Evolutionary conservation across 2,329 filamentous ascomycete genomes (phyloP).

Genomic region (Fusarium algeriense): DNA sequence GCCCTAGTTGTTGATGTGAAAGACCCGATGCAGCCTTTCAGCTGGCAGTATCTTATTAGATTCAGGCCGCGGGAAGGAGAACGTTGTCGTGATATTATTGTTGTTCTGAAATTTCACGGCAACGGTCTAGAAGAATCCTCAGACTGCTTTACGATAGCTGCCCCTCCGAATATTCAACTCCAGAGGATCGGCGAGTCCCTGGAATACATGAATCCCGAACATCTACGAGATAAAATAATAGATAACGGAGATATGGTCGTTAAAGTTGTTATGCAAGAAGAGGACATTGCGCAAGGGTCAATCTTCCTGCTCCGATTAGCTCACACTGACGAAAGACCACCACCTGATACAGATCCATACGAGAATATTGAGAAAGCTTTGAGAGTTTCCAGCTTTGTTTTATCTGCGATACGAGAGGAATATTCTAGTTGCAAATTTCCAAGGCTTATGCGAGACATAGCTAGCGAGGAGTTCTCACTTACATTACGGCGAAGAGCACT

Average conservation of each 20-base stretch:
- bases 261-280: background rate
- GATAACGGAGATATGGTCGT: background rate
- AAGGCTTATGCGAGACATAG: no score
- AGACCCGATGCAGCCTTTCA: rapidly evolving
- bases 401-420: no score
- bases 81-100: background rate
- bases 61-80: background rate
- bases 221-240: background rate
- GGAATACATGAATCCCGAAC: rapidly evolving
- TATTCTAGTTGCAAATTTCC: no score
- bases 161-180: rapidly evolving
- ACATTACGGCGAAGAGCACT: rapidly evolving
- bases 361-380: background rate
- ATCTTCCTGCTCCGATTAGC: background rate
- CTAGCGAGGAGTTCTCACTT: rapidly evolving
- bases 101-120: background rate
- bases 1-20: background rate
- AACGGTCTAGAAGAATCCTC: no score
- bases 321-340: background rate
- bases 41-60: no score
- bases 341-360: rapidly evolving
- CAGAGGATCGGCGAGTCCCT: rapidly evolving
- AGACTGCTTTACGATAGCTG: background rate
- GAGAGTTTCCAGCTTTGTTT: no score
- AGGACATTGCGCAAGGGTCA: background rate